Base-by-base conservation (phyloP, 2,329 filamentous ascomycete species). In the Colletotrichum sublineola region DNA sequence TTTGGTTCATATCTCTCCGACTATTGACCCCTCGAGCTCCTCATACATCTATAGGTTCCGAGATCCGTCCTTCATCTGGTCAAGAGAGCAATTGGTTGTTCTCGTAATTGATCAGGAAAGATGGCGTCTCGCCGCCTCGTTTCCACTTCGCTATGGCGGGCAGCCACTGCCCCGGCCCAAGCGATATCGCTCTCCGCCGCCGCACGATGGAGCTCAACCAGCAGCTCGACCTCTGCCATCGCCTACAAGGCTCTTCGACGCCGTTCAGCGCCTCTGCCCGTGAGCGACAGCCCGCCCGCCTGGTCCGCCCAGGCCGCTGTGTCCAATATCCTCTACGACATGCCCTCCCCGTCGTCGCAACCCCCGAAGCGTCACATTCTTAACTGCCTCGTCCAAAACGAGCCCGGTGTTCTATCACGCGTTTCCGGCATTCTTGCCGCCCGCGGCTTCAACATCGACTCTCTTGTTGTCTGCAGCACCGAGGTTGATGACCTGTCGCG, bases 281-380 rank as follows among this genome's bases (percentile, higher is more conserved):
- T 94, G 67, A 92, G 90, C 76, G 90, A 94, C 77, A 87, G 93
- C 68, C 88, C 92, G 38, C 92, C 94, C 46, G 87, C 94, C 14
- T 94, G 94, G 88, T 97, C 96, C 79, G 95, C 95, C 48, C 95
- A 96, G 77, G 94, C 96, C 24, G 96, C 96, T 76, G 96, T 99
- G 76, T 97, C 94, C 81, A 97, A 96, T 82, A 99, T 99, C 81
- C 93, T 99, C 83, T 99, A 99, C 87, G 96, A 99, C 88, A 98
- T 95, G 3, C 96, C 96, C 7, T 88, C 93, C 24, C 94, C 95
- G 9, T 95, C 94, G 18, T 88, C 88, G 78, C 91, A 91, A 33
- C 96, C 96, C 11, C 93, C 94, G 56, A 98, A 97, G 86, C 92
- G 95, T 67, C 96, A 99, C 84, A 90, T 99, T 80, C 92, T 99